These are phyloP conservation scores for Elaeis guineensis DNA, from an alignment of 176 grass and related monocot genomes.

Conservation along the genomic window DNA sequence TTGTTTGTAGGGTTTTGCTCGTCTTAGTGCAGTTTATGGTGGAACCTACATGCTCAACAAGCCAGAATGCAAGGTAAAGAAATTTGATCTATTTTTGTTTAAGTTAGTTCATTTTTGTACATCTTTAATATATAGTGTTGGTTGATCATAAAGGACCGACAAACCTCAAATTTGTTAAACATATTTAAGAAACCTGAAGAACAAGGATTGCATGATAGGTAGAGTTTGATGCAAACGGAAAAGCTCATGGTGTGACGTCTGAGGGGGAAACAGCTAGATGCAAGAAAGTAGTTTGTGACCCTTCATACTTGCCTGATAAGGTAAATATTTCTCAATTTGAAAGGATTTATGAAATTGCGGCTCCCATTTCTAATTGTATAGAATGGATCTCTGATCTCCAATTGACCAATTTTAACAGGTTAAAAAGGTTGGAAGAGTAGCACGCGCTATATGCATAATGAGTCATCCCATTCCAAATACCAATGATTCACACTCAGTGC, in stretches of 20 bases:
- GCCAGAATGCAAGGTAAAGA: conserved; percentile 88
- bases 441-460: conserved; percentile 87
- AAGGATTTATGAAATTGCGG: background rate
- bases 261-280: conserved; percentile 80
- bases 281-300: conserved; percentile 84
- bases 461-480: conserved; percentile 92
- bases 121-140: too few species aligned
- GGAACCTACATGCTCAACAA: conserved; percentile 94
- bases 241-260: conserved; percentile 67
- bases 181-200: too few species aligned
- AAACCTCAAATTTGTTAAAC: too few species aligned
- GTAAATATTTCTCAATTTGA: conserved; percentile 8
- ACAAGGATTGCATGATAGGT: conserved; percentile 26
- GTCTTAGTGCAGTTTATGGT: conserved; percentile 92
- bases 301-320: conserved; percentile 67
- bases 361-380: too few species aligned
- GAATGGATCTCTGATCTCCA: too few species aligned
- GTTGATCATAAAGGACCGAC: too few species aligned
- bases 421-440: conserved; percentile 73
- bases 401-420: conserved; percentile 29
- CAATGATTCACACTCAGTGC: conserved; percentile 75
- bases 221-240: conserved; percentile 64
- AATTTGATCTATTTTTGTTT: background rate
- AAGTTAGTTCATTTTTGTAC: too few species aligned
- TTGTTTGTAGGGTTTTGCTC: conserved; percentile 55